Conservation (phyloP, 345 rosid genomes). For the Noccaea bulbosa region DNA sequence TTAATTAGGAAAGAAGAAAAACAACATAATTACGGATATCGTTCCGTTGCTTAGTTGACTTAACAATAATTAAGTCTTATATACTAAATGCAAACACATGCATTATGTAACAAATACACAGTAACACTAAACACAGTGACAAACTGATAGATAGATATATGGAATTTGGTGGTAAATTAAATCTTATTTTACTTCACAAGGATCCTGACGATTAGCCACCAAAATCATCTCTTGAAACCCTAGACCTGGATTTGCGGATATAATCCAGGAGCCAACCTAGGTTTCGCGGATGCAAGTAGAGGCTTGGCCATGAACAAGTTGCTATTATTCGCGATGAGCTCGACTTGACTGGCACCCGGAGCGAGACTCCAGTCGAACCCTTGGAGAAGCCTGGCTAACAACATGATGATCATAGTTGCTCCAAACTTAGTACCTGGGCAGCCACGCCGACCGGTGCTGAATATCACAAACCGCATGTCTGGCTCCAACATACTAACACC, state of each 20-base stretch:
- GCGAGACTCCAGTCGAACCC: slow-evolving; percentile 50
- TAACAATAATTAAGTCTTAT: no score
- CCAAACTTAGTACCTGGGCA: slow-evolving; percentile 49
- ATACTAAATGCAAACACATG: no score
- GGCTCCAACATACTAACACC: slow-evolving; percentile 38
- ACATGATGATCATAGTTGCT: slow-evolving; percentile 52
- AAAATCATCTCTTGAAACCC: neutral
- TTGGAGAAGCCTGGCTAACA: slow-evolving; percentile 56
- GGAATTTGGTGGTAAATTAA: no score
- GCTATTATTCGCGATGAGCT: slow-evolving; percentile 29
- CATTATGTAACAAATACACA: no score
- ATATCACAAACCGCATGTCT: slow-evolving; percentile 45
- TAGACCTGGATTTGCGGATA: neutral
- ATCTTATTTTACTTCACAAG: neutral
- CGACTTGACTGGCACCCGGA: neutral
- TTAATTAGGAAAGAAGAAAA: no score
- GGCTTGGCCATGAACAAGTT: slow-evolving; percentile 43
- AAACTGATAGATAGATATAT: no score
- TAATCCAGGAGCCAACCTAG: slow-evolving; percentile 33
- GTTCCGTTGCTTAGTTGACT: no score
- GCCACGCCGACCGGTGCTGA: slow-evolving; percentile 53
- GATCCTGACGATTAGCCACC: neutral
- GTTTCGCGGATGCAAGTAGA: slow-evolving; percentile 39
- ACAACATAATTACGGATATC: no score
- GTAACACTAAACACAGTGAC: no score